Conservation (phyloP, 208 protist species). For the Trypanosoma platydactyli region DNA sequence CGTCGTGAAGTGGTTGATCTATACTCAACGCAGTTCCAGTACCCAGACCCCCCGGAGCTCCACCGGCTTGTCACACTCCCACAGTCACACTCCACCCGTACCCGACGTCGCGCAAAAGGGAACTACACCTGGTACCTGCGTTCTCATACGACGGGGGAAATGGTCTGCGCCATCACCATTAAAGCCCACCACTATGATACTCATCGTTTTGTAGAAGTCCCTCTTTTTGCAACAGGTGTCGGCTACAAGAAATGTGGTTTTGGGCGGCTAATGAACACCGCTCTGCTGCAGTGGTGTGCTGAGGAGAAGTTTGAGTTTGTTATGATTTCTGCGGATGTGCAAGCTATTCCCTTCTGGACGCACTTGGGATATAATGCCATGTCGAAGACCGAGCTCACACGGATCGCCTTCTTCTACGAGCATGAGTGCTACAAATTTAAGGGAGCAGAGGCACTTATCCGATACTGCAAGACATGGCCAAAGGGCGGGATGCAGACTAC, state of each 20-base stretch:
- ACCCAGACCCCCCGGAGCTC: conserved; percentile 76
- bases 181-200: conserved; percentile 75
- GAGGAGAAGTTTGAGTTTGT: conserved; percentile 70
- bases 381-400: conserved; percentile 64
- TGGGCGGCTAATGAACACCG: conserved; percentile 72
- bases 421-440: conserved; percentile 88
- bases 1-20: conserved; percentile 72
- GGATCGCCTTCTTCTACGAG: conserved; percentile 86
- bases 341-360: conserved; percentile 83
- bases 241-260: conserved; percentile 89
- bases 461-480: conserved; percentile 47
- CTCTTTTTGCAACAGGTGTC: conserved; percentile 82
- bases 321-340: conserved; percentile 85
- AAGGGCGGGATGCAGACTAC: conserved; percentile 8
- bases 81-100: conserved; percentile 71
- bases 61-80: conserved; percentile 68
- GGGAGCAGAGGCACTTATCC: conserved; percentile 81
- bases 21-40: conserved; percentile 81
- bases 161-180: conserved; percentile 78
- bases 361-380: conserved; percentile 79
- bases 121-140: conserved; percentile 83
- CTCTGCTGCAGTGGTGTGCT: conserved; percentile 66
- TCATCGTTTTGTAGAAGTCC: conserved; percentile 83
- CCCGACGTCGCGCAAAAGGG: conserved; percentile 61
- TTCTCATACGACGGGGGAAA: conserved; percentile 60